These are phyloP conservation scores for Fusarium annulatum DNA, from an alignment of 2,329 filamentous ascomycete species.

Conservation along the genomic window DNA sequence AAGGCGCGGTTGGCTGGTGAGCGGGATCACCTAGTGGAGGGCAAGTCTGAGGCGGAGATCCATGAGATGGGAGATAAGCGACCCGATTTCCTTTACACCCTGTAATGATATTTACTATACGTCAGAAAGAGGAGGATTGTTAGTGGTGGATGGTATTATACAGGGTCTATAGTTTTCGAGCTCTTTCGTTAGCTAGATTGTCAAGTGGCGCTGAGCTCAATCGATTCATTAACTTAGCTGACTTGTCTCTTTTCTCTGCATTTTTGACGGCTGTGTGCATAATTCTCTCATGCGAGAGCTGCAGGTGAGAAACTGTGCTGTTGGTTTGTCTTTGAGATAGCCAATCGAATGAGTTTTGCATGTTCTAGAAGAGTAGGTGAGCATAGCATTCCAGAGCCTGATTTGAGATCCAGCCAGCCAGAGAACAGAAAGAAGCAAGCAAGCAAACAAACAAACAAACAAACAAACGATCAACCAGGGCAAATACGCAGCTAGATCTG, in stretches of 20 bases:
- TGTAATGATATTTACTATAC: constrained; percentile 50
- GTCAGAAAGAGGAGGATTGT: constrained; percentile 15
- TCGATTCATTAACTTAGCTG: neutral
- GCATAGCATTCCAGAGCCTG: neutral
- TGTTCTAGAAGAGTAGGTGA: neutral
- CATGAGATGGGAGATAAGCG: constrained; percentile 75
- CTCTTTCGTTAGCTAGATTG: constrained; percentile 3
- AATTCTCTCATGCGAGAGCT: constrained; percentile 8
- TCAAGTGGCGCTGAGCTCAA: constrained; percentile 7
- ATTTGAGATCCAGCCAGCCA: neutral
- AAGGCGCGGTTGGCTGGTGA: constrained; percentile 69
- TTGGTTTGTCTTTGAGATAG: neutral
- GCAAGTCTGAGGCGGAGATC: constrained; percentile 71
- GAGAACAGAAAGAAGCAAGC: neutral
- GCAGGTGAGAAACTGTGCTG: neutral
- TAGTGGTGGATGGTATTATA: constrained; percentile 8
- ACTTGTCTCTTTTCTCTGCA: neutral
- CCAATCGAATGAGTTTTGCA: neutral
- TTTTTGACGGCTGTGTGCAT: constrained; percentile 5
- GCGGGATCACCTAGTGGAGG: constrained; percentile 73
- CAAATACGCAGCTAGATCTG: neutral
- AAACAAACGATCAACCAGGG: constrained; percentile 7
- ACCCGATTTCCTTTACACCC: constrained; percentile 77
- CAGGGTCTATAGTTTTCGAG: constrained; percentile 2
- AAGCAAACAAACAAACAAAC: neutral